phyloP scores from a whole-genome alignment of 108 stramenopile genomes.

The Nitzschia putrida region DNA sequence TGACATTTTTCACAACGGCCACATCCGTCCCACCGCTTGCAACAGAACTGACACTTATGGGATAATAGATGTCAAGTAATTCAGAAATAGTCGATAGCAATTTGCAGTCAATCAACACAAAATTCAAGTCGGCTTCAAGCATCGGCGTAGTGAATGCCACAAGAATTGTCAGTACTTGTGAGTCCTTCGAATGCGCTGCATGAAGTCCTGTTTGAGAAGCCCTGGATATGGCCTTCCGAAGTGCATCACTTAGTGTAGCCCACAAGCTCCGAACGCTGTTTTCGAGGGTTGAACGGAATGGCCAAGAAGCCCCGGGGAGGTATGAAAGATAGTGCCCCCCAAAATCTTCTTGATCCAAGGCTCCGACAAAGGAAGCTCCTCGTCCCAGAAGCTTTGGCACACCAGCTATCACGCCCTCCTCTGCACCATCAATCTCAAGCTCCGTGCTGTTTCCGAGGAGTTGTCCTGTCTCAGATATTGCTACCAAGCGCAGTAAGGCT shows the following conservation, averaged over 20 bases:
- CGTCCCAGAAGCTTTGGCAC: slow-evolving; percentile 52
- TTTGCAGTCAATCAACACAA: not conserved
- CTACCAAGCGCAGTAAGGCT: slow-evolving; percentile 47
- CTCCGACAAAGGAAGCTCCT: slow-evolving; percentile 3
- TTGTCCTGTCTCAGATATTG: slow-evolving; percentile 41
- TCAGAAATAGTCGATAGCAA: slow-evolving; percentile 1
- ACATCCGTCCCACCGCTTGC: not conserved
- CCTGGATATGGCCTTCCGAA: not conserved
- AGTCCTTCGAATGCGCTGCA: slow-evolving; percentile 17
- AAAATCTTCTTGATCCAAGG: slow-evolving; percentile 4
- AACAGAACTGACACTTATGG: not conserved
- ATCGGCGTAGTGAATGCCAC: slow-evolving; percentile 27
- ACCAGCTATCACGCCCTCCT: slow-evolving; percentile 47
- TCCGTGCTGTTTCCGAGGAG: slow-evolving; percentile 10
- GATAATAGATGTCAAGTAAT: not conserved
- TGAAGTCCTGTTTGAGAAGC: not conserved
- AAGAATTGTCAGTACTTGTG: slow-evolving; percentile 25
- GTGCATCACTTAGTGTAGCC: slow-evolving; percentile 5
- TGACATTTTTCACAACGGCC: slow-evolving; percentile 25
- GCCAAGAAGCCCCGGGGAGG: slow-evolving; percentile 17
- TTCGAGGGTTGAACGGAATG: slow-evolving; percentile 5
- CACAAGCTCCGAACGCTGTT: slow-evolving; percentile 24
- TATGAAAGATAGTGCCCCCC: slow-evolving; percentile 35
- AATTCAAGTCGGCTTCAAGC: slow-evolving; percentile 12
- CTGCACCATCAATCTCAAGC: slow-evolving; percentile 22